phyloP scores from a whole-genome alignment of 2,329 filamentous ascomycete genomes.

The Didymosphaeria variabile region DNA sequence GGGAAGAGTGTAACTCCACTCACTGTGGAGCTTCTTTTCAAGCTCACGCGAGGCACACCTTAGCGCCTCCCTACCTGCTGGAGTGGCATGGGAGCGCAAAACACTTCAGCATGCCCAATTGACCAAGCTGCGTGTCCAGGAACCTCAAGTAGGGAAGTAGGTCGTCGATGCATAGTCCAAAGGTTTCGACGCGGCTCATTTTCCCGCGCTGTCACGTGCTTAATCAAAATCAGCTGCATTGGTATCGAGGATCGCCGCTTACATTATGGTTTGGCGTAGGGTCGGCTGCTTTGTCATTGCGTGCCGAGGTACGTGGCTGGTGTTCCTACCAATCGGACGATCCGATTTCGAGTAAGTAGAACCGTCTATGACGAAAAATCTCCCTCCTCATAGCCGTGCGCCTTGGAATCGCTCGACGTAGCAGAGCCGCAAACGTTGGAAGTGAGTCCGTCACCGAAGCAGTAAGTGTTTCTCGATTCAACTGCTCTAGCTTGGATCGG shows the following conservation, averaged over 20 bases:
- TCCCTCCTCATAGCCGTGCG: neutral
- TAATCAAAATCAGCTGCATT: neutral
- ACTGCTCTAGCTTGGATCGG: neutral
- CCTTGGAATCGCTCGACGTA: neutral
- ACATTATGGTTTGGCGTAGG: neutral
- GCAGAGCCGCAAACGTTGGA: slow-evolving; percentile 1
- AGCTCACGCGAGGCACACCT: too few relatives aligned
- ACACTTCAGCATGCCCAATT: too few relatives aligned
- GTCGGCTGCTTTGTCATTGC: slow-evolving; percentile 12
- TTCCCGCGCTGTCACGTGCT: neutral
- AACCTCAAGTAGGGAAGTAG: too few relatives aligned
- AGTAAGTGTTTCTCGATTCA: neutral
- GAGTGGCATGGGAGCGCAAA: too few relatives aligned
- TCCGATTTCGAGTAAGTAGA: neutral
- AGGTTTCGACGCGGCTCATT: neutral
- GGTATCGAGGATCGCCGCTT: slow-evolving; percentile 3
- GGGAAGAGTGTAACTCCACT: too few relatives aligned
- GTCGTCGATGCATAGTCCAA: too few relatives aligned
- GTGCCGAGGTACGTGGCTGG: slow-evolving; percentile 8
- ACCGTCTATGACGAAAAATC: neutral
- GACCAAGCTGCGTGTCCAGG: too few relatives aligned
- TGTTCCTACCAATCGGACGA: neutral
- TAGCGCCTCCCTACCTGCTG: too few relatives aligned
- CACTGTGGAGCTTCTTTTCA: too few relatives aligned
- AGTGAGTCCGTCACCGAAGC: neutral